Conservation (phyloP, 768 basidiomycete genomes). For the Steccherinum ochraceum region DNA sequence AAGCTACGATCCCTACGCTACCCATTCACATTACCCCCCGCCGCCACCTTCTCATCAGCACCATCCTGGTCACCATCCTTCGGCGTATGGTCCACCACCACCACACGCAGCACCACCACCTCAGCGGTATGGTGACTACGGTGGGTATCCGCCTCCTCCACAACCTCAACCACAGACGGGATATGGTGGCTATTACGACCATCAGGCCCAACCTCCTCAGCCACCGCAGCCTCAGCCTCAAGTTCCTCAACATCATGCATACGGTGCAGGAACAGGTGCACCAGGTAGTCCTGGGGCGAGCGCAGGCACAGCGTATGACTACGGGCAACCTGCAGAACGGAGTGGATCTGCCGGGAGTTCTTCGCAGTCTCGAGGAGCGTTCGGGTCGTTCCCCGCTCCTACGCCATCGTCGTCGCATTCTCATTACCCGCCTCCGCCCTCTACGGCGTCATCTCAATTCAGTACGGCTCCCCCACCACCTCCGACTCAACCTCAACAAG, state of each 20-base stretch:
- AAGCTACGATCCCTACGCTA: constrained; percentile 2
- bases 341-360: no score
- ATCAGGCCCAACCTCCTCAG: constrained; percentile 9
- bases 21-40: constrained; percentile 2
- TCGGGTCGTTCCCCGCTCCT: neutral
- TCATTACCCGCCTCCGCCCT: neutral
- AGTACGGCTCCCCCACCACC: neutral
- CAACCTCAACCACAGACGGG: constrained; percentile 2
- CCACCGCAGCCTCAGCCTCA: constrained; percentile 1
- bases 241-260: neutral
- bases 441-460: neutral
- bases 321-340: neutral
- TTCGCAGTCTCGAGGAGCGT: no score
- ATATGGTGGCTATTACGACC: constrained; percentile 3
- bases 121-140: constrained; percentile 3
- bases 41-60: constrained; percentile 14
- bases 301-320: neutral
- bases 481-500: neutral
- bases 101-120: constrained; percentile 12
- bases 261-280: neutral
- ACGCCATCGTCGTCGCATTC: neutral
- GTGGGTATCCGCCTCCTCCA: constrained; percentile 2
- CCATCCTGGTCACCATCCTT: constrained; percentile 13
- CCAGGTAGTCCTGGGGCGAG: neutral
- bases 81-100: constrained; percentile 11